Evolutionary conservation across 441 rosid species (phyloP).

Genomic region (Heliophila coronopifolia): DNA sequence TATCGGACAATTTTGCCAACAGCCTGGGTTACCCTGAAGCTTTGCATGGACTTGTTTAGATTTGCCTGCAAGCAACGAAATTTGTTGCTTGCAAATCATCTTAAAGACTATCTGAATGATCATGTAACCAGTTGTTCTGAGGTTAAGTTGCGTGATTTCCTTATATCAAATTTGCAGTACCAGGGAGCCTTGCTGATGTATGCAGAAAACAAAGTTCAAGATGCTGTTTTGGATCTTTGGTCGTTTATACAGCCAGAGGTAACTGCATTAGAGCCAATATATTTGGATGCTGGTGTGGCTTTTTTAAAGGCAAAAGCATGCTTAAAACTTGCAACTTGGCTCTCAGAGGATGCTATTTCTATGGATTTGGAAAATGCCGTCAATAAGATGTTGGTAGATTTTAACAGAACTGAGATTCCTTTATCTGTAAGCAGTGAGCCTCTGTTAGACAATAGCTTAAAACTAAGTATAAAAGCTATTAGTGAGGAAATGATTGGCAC

Average conservation of each 20-base stretch:
- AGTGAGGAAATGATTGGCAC: conserved; percentile 78
- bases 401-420: conserved; percentile 35
- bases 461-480: conserved; percentile 35
- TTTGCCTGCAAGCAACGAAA: conserved; percentile 87
- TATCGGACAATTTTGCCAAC: conserved; percentile 59
- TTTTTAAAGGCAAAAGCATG: conserved; percentile 90
- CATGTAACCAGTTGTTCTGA: conserved; percentile 52
- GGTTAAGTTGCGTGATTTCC: conserved; percentile 40
- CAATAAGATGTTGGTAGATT: conserved; percentile 51
- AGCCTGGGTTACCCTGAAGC: conserved; percentile 69
- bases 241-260: conserved; percentile 65
- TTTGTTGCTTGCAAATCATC: conserved; percentile 59
- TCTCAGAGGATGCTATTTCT: conserved; percentile 51
- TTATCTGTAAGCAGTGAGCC: conserved; percentile 28
- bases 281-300: conserved; percentile 49
- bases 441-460: conserved; percentile 25
- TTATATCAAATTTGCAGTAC: conserved; percentile 61
- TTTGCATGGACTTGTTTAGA: conserved; percentile 67
- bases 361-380: conserved; percentile 43
- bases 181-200: conserved; percentile 68
- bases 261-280: conserved; percentile 43
- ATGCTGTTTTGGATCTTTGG: conserved; percentile 78
- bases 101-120: conserved; percentile 52
- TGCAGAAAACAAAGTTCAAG: conserved; percentile 68
- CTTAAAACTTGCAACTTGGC: conserved; percentile 83